Evolutionary conservation across 257 asterid species (phyloP), one percentile per base, ranked within the genome.

Genomic region (Przewalskia tangutica): DNA sequence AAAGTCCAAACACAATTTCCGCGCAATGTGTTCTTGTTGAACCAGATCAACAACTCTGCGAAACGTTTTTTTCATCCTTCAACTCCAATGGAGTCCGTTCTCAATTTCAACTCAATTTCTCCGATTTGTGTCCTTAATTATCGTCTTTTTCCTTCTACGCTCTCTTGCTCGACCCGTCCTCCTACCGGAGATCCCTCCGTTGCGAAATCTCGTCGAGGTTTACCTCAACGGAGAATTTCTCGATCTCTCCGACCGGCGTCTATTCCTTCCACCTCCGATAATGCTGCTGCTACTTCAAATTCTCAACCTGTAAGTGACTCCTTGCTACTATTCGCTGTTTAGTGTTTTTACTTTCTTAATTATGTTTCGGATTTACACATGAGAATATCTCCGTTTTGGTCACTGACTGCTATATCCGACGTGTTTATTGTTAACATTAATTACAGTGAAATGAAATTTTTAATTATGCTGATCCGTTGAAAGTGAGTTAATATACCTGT

Each of bases 261-360:
- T 77, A 76, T 84, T 85, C 82, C 84, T 54, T 81, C 82, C 17
- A 86, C 92, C 59, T 38, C 82, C 77, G 80, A 89, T 64, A 73
- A 23, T 20, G 73, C 23, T 62, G 70, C 73, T 56, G 89, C 85
- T 58, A 85, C 84, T 54, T 66, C 90, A 44, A 93, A 90, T 82
- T 89, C 95, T 62, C 87, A 80, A 81, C 85, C 92, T 3, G 97
- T 93, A 82, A 90, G 97, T 84, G 55, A 16, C 32, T 18, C 14
- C 40, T 12, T 62, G 76, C 48, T 40, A 6, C 42, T 34, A 54
- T n/a, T 76, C 56, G 20, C 62, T 42, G 6, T 50, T 81, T 78
- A 64, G 20, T 8, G 8, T 68, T 16, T 5, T 53, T 16, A 10
- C 42, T 23, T n/a, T 42, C 23, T 18, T 58, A 78, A 56, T 78